Evolutionary conservation across 1,284 basidiomycete genomes (phyloP), one percentile per base, ranked within the genome.

Genomic region (Mycocalia duriaeana): DNA sequence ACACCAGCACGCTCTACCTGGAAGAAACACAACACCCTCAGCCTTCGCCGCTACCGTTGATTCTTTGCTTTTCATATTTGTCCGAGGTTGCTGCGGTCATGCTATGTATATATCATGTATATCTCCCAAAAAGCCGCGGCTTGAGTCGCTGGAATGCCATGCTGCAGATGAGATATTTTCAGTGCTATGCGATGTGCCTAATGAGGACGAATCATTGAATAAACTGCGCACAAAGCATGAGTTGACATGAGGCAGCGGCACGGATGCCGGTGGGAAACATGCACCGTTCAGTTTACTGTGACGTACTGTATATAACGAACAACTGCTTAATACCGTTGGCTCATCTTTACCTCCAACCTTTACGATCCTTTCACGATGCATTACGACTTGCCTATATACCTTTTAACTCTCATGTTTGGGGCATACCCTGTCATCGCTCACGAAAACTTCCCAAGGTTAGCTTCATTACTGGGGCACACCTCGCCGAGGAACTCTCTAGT

Each of bases 11-110:
- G 86, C 61, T 87, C 92, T 20, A 91, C 90, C 71, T 98, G 94
- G 92, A 92, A 91, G 73, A 93, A 82, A 71, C 90, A 96, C 89
- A 97, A 96, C 82, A 95, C 93, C 42, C 91, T 97, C 78, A 93
- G 91, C 68, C 87, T 97, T 64, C 91, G 91, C 66, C 91, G 94
- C 65, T 98, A 98, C 89, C 90, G 94, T 73, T 97, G 81, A 89
- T 72, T 58, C 47, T 48, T 54, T 23, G 53, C 48, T 53, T 49
- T 50, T 58, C 48, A 51, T 55, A 54, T 53, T 53, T n/a, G n/a
- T n/a, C n/a, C n/a, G n/a, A n/a, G n/a, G n/a, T n/a, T n/a, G n/a
- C n/a, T n/a, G n/a, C n/a, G n/a, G n/a, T n/a, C n/a, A n/a, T n/a
- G n/a, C n/a, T n/a, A n/a, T n/a, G n/a, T n/a, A n/a, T n/a, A n/a